Percentiles rank a stretch among this genome's conserved stretches.
These are phyloP conservation scores for Gossypioides kirkii DNA, from an alignment of 345 rosid genomes.

Conservation along the genomic window DNA sequence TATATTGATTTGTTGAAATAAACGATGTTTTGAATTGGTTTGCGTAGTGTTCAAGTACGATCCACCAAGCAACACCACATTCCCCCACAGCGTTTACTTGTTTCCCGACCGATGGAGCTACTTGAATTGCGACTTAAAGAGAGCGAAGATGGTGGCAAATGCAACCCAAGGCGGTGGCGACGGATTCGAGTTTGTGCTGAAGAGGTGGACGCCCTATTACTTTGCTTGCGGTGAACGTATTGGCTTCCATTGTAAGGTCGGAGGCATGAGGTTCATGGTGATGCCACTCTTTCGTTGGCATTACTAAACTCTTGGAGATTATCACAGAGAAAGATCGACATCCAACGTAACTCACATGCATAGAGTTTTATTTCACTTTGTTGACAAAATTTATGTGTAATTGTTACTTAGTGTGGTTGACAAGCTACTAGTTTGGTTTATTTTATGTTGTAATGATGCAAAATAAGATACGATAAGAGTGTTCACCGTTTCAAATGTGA, in stretches of 20 bases:
- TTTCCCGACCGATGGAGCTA: conserved; percentile 42
- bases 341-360: background rate
- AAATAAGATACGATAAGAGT: too few relatives aligned
- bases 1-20: background rate
- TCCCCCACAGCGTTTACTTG: conserved; percentile 61
- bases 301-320: background rate
- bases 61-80: conserved; percentile 41
- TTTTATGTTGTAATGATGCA: background rate
- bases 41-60: conserved; percentile 69
- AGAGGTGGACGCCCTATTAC: conserved; percentile 42
- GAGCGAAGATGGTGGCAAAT: conserved; percentile 46
- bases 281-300: conserved; percentile 35
- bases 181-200: conserved; percentile 54
- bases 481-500: too few relatives aligned
- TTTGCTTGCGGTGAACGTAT: conserved; percentile 61
- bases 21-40: background rate
- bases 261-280: conserved; percentile 61
- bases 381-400: background rate
- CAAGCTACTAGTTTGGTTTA: background rate
- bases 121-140: conserved; percentile 41
- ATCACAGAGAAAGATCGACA: background rate
- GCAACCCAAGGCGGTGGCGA: conserved; percentile 46
- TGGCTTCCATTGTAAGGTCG: conserved; percentile 58
- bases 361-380: background rate
- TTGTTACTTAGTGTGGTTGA: conserved; percentile 1